Evolutionary conservation across 306 rosid species (phyloP).

Genomic region (Echinosophora koreensis): DNA sequence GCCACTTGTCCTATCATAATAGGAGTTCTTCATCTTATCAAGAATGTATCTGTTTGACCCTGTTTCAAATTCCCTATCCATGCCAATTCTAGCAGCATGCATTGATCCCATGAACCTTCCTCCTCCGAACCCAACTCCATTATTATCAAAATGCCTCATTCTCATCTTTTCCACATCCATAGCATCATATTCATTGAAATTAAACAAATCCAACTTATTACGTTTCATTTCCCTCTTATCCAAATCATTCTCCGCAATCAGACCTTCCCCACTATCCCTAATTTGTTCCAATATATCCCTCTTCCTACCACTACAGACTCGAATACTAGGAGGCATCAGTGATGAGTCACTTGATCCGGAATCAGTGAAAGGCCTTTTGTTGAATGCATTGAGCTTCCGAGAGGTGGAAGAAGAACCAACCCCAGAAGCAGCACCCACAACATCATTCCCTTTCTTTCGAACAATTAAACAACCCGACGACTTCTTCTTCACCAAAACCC

Average conservation of each 20-base stretch:
- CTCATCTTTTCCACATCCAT: constrained; percentile 51
- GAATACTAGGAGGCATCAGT: constrained; percentile 60
- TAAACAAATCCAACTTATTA: constrained; percentile 62
- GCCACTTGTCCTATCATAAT: constrained; percentile 54
- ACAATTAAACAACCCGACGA: constrained; percentile 88
- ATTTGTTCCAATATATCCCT: constrained; percentile 59
- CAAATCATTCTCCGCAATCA: constrained; percentile 41
- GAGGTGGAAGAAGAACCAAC: constrained; percentile 67
- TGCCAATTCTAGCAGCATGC: constrained; percentile 61
- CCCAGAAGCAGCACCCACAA: constrained; percentile 49
- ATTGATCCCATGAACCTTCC: constrained; percentile 61
- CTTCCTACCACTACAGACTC: constrained; percentile 72
- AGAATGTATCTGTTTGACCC: constrained; percentile 63
- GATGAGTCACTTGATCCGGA: constrained; percentile 86
- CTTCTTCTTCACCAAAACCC: constrained; percentile 74
- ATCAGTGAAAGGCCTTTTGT: constrained; percentile 70
- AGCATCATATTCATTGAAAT: constrained; percentile 70
- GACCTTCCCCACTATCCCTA: constrained; percentile 58
- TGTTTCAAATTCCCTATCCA: constrained; percentile 66
- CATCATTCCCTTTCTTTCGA: constrained; percentile 68
- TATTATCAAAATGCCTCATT: constrained; percentile 53
- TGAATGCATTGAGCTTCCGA: constrained; percentile 53
- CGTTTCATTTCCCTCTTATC: constrained; percentile 59
- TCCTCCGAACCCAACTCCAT: constrained; percentile 61
- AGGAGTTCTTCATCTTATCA: constrained; percentile 62